Conservation (phyloP, 202 grass and related monocot species). For the Zoysia matrella region DNA sequence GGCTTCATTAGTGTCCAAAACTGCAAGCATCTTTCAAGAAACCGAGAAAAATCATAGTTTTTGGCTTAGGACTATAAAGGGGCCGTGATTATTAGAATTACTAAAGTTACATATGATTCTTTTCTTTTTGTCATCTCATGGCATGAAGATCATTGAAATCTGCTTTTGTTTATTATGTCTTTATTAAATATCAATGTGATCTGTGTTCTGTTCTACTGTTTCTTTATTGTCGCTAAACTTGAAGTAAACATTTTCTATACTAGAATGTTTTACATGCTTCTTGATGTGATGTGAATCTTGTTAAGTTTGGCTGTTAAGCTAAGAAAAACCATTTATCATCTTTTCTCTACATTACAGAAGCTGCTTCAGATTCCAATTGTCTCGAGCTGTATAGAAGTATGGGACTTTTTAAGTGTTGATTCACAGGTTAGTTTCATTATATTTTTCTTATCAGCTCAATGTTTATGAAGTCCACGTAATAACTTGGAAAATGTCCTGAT, state of each 20-base stretch:
- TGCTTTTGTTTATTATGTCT: neutral
- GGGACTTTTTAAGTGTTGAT: conserved; percentile 93
- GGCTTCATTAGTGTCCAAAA: conserved; percentile 17
- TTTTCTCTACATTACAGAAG: conserved; percentile 61
- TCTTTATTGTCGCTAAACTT: conserved; percentile 22
- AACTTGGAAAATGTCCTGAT: conserved; percentile 33
- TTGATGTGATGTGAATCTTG: neutral
- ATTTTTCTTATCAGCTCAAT: conserved; percentile 18
- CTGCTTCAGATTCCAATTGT: conserved; percentile 93
- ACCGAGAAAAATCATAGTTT: conserved; percentile 4
- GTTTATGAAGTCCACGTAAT: conserved; percentile 27
- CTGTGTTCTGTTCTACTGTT: conserved; percentile 28
- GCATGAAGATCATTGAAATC: conserved; percentile 11
- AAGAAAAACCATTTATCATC: conserved; percentile 11
- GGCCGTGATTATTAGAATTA: conserved; percentile 10
- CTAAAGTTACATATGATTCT: neutral
- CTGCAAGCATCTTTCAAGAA: conserved; percentile 13
- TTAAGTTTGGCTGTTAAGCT: conserved; percentile 23
- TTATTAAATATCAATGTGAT: neutral
- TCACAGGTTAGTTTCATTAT: conserved; percentile 74
- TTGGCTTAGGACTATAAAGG: neutral
- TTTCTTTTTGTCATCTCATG: neutral
- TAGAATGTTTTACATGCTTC: conserved; percentile 15
- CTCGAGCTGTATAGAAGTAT: conserved; percentile 97
- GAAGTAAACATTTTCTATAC: neutral